Conservation (phyloP, 495 filamentous ascomycete genomes). For the Podospora pseudocomata region DNA sequence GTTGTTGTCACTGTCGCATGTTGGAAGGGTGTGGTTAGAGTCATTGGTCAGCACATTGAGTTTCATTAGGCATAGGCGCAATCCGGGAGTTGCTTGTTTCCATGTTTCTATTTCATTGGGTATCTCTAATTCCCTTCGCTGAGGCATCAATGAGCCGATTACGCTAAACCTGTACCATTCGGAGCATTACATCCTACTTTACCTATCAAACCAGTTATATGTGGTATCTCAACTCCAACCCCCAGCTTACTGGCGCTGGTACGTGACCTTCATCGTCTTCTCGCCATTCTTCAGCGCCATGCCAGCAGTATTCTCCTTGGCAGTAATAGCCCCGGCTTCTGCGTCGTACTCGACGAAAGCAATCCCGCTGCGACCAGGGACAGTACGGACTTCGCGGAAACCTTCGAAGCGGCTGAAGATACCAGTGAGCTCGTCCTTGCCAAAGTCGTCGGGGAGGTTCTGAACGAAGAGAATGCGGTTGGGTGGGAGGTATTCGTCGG, state of each 20-base stretch:
- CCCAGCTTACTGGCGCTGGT: constrained; percentile 71
- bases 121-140: constrained; percentile 12
- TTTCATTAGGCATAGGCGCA: constrained; percentile 25
- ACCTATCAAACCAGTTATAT: background rate
- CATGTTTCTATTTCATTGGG: constrained; percentile 21
- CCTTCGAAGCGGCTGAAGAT: constrained; percentile 91
- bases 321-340: constrained; percentile 83
- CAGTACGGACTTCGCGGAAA: constrained; percentile 86
- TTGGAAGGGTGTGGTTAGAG: constrained; percentile 1
- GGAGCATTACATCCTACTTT: background rate
- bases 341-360: constrained; percentile 96
- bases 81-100: constrained; percentile 21
- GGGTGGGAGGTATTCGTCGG: constrained; percentile 94
- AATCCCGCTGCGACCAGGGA: constrained; percentile 83
- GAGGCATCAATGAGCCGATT: background rate
- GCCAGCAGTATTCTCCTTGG: constrained; percentile 92
- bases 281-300: constrained; percentile 74
- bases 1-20: constrained; percentile 15
- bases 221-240: background rate
- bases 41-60: constrained; percentile 5
- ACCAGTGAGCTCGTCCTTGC: constrained; percentile 69
- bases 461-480: constrained; percentile 98
- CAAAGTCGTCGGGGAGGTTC: constrained; percentile 83
- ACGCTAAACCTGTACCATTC: background rate
- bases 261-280: constrained; percentile 73